These are phyloP conservation scores for Ophiostoma australiae DNA, from an alignment of 2,329 filamentous ascomycete genomes.

Conservation along the genomic window DNA sequence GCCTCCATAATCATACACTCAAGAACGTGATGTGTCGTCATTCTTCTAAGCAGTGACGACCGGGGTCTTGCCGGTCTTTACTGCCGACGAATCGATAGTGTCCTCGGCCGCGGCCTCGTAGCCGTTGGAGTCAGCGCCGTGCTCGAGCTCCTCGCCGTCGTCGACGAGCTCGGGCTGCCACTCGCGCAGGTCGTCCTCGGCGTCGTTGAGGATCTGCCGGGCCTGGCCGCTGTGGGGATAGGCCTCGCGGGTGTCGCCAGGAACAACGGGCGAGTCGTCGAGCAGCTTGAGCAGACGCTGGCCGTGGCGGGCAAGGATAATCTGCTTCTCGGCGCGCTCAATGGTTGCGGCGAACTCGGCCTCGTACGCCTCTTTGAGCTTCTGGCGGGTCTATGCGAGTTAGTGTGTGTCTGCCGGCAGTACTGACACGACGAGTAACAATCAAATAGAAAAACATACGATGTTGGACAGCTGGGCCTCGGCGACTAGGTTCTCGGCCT, in stretches of 20 bases:
- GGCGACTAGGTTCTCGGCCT: constrained; percentile 92
- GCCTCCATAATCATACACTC: constrained; percentile 14
- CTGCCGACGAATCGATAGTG: background rate
- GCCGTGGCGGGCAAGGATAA: constrained; percentile 86
- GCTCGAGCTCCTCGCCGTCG: constrained; percentile 9
- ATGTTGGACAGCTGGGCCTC: constrained; percentile 96
- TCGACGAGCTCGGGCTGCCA: constrained; percentile 55
- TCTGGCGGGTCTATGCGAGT: constrained; percentile 70
- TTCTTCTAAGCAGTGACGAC: constrained; percentile 15
- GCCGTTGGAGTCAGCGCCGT: background rate
- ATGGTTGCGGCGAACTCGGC: constrained; percentile 84
- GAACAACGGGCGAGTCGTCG: constrained; percentile 84
- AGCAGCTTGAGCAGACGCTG: constrained; percentile 77
- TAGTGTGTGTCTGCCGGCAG: background rate
- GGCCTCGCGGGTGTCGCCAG: constrained; percentile 68
- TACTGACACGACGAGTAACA: too few relatives aligned
- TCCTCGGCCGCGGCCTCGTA: background rate
- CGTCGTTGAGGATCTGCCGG: constrained; percentile 83
- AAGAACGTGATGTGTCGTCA: background rate
- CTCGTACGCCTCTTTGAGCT: constrained; percentile 92
- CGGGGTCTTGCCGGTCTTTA: constrained; percentile 1
- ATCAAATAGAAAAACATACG: constrained; percentile 47
- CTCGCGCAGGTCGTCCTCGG: constrained; percentile 76
- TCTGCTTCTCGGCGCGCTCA: constrained; percentile 94
- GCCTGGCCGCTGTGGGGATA: constrained; percentile 65